Percentiles rank a stretch among this genome's conserved stretches.
phyloP scores from a whole-genome alignment of 306 rosid genomes.

The Cucumis sativus region DNA sequence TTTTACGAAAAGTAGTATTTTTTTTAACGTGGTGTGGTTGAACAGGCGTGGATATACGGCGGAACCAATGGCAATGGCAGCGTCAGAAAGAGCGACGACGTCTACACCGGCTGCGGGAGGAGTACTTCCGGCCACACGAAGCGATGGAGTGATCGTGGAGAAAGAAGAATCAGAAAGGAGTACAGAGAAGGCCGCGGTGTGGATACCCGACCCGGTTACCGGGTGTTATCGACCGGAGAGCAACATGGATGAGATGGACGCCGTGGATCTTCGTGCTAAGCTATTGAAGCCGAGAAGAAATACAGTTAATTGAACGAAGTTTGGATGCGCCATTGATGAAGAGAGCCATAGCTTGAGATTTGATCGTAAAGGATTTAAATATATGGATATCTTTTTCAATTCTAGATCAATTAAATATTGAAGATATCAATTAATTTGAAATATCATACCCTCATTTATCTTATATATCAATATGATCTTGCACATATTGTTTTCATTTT shows the following conservation, averaged over 20 bases:
- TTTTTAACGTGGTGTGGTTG: neutral
- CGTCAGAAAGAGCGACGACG: constrained; percentile 17
- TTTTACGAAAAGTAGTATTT: neutral
- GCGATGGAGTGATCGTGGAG: constrained; percentile 2
- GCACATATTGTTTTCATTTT: too few species aligned
- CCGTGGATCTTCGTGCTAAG: constrained; percentile 53
- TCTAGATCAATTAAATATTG: too few species aligned
- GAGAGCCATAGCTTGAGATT: neutral
- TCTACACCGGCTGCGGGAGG: constrained; percentile 13
- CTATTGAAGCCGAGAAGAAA: constrained; percentile 21
- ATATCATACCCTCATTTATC: too few species aligned
- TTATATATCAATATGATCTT: too few species aligned
- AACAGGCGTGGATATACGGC: constrained; percentile 63
- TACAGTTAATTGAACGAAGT: neutral
- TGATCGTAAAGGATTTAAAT: too few species aligned
- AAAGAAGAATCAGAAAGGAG: constrained; percentile 17
- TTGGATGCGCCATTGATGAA: neutral
- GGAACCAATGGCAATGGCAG: neutral
- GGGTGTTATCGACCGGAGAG: constrained; percentile 73
- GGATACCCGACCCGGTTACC: constrained; percentile 84
- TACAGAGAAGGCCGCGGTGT: constrained; percentile 32
- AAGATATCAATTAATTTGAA: too few species aligned
- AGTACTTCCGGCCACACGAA: neutral
- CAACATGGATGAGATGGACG: constrained; percentile 35
- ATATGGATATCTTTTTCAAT: too few species aligned